These are phyloP conservation scores for Paraconiothyrium sp. DNA, from an alignment of 2,329 filamentous ascomycete genomes.

Conservation along the genomic window DNA sequence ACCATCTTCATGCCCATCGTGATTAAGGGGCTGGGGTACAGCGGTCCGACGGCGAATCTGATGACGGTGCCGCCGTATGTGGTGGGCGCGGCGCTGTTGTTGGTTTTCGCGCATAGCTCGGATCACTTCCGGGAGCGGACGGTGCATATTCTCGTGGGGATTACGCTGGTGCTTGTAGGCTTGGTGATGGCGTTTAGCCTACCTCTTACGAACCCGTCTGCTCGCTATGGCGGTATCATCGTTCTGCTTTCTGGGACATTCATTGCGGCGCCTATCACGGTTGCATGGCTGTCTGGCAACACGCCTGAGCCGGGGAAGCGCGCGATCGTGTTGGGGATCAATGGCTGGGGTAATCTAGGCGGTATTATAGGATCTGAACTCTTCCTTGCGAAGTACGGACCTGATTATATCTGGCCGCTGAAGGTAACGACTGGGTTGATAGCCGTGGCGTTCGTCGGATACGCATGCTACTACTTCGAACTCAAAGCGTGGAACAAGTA, in stretches of 20 bases:
- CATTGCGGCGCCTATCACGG: conserved; percentile 33
- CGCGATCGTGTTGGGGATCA: conserved; percentile 31
- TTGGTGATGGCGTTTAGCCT: conserved; percentile 28
- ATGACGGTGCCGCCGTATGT: conserved; percentile 61
- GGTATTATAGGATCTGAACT: conserved; percentile 34
- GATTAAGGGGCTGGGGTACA: conserved; percentile 56
- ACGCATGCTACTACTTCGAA: conserved; percentile 30
- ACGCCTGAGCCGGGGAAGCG: conserved; percentile 30
- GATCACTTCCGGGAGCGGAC: conserved; percentile 57
- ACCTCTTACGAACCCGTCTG: conserved; percentile 10
- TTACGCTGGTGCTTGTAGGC: conserved; percentile 53
- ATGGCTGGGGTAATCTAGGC: conserved; percentile 38
- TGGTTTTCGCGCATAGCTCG: conserved; percentile 56
- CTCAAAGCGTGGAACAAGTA: conserved; percentile 27
- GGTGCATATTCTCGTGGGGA: conserved; percentile 58
- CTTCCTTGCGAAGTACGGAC: conserved; percentile 29
- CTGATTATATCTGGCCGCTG: conserved; percentile 30
- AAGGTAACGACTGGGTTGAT: conserved; percentile 37
- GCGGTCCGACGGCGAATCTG: conserved; percentile 55
- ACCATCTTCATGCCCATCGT: conserved; percentile 59
- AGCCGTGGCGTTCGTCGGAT: conserved; percentile 29
- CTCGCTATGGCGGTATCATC: conserved; percentile 31
- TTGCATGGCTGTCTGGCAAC: conserved; percentile 36
- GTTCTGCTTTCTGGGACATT: conserved; percentile 37
- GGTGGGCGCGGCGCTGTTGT: conserved; percentile 57